These are phyloP conservation scores for Diutina ranongensis DNA, from an alignment of 1,139 yeast species.

Conservation along the genomic window DNA sequence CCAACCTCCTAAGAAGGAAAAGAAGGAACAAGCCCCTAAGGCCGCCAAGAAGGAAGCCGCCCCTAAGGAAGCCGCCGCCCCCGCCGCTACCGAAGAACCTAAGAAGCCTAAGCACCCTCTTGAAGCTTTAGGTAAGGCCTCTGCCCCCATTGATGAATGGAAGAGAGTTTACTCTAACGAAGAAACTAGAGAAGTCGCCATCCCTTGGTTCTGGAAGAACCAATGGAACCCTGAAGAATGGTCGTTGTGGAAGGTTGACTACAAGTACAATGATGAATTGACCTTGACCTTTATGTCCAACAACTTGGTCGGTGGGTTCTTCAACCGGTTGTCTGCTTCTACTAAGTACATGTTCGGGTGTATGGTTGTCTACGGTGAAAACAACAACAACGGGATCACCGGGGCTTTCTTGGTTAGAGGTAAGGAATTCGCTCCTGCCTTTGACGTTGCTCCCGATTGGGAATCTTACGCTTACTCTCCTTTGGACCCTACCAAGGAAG, in stretches of 20 bases:
- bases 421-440: slow-evolving; percentile 82
- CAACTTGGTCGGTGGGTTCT: slow-evolving; percentile 97
- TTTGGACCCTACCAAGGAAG: slow-evolving; percentile 57
- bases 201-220: slow-evolving; percentile 96
- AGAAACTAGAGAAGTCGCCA: slow-evolving; percentile 88
- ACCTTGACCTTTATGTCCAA: slow-evolving; percentile 96
- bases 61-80: slow-evolving; percentile 24
- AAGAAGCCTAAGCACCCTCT: slow-evolving; percentile 73
- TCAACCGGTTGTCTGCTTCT: slow-evolving; percentile 87
- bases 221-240: slow-evolving; percentile 87
- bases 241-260: slow-evolving; percentile 92
- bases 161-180: slow-evolving; percentile 95
- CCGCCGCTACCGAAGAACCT: slow-evolving; percentile 28
- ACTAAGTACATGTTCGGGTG: slow-evolving; percentile 91
- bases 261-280: slow-evolving; percentile 96
- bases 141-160: slow-evolving; percentile 80
- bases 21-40: slow-evolving; percentile 20
- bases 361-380: slow-evolving; percentile 93
- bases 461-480: slow-evolving; percentile 67
- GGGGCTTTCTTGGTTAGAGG: slow-evolving; percentile 97
- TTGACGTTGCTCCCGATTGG: slow-evolving; percentile 99
- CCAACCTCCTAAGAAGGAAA: slow-evolving; percentile 75
- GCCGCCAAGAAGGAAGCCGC: slow-evolving; percentile 14
- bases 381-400: slow-evolving; percentile 95
- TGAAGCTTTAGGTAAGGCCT: slow-evolving; percentile 68